Base-by-base conservation (phyloP, 1,284 basidiomycete genomes). In the Rhizoctonia solani region DNA sequence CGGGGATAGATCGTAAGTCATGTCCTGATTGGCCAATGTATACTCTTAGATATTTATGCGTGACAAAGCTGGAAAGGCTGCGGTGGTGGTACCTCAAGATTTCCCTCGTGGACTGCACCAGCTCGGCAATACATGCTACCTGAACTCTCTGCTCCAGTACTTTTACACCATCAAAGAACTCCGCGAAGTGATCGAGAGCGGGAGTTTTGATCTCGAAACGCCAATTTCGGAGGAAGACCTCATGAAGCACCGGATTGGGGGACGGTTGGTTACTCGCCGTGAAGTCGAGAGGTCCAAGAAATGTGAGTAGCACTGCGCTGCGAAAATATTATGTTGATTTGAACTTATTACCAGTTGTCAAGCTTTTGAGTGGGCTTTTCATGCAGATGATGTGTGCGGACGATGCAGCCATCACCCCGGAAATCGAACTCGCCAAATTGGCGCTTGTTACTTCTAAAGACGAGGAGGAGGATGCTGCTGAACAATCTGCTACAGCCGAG, bases 111-210 rank as follows among this genome's bases (percentile, higher is more conserved):
- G 94, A 1, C 82, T 95, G 34, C 92, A 95, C 74, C 95, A 96
- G 75, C 86, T 97, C 34, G 93, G 93, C 59, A 97, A 97, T 74
- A 95, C 93, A 0, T 95, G 93, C 75, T 96, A 95, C 76, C 82
- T 96, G 65, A 95, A 95, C 75, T 95, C 92, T 19, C 78, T 94
- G 25, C 79, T 93, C 1, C 89, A 95, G 86, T 97, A 97, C 77
- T 95, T 97, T 75, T 96, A 94, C 76, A 95, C 93, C n/a, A 92
- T 97, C 77, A 89, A 85, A 73, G 90, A 93, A 53, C 81, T 97
- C 29, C 85, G 94, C 42, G 87, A 88, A 9, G 87, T 89, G 5
- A 85, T 96, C 16, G 78, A 83, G 27, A 82, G 85, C 1, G 77
- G 72, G 73, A 9, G 69, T 19, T 82, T 82, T 23, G 81, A 84